A percentile compares a stretch with the other conserved stretches of the same genome.
Evolutionary conservation across 352 stramenopile species (phyloP).

Genomic region (Thraustochytrium sp.): DNA sequence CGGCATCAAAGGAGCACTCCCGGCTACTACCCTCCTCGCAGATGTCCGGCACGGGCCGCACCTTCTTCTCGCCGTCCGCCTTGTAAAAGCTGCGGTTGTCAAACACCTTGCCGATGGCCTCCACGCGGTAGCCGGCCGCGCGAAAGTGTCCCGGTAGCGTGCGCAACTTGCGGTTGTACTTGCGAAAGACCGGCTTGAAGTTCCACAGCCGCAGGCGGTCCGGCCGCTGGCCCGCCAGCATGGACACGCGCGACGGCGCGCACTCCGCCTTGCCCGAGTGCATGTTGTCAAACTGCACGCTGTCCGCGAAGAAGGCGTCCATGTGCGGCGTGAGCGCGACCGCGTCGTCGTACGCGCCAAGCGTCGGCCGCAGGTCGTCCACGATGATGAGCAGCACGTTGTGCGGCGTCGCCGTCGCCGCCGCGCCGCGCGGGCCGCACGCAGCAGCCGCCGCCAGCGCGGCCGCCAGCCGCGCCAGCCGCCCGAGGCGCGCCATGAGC

Average conservation of each 20-base stretch:
- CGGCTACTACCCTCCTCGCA: background rate
- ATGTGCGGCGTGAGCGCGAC: background rate
- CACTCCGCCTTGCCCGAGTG: background rate
- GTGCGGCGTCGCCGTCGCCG: background rate
- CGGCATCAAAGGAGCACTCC: slow-evolving; percentile 2
- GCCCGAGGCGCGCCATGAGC: background rate
- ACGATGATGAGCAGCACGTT: slow-evolving; percentile 36
- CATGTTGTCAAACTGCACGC: slow-evolving; percentile 16
- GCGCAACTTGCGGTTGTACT: background rate
- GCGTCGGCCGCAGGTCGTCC: background rate
- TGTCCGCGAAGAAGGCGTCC: background rate
- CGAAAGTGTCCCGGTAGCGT: slow-evolving; percentile 28
- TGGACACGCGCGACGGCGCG: background rate
- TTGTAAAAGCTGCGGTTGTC: slow-evolving; percentile 27
- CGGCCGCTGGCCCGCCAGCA: slow-evolving; percentile 7
- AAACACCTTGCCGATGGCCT: slow-evolving; percentile 8
- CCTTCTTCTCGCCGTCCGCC: background rate
- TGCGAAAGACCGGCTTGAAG: slow-evolving; percentile 18
- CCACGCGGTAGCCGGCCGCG: slow-evolving; percentile 5
- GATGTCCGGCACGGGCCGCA: background rate
- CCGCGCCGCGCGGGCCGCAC: too few species aligned
- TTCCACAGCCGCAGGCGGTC: background rate
- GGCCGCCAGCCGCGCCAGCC: background rate
- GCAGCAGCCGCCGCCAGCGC: background rate
- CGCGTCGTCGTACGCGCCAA: slow-evolving; percentile 7